Conservation (phyloP, 2,329 filamentous ascomycete species). For the Aspergillus sp. region DNA sequence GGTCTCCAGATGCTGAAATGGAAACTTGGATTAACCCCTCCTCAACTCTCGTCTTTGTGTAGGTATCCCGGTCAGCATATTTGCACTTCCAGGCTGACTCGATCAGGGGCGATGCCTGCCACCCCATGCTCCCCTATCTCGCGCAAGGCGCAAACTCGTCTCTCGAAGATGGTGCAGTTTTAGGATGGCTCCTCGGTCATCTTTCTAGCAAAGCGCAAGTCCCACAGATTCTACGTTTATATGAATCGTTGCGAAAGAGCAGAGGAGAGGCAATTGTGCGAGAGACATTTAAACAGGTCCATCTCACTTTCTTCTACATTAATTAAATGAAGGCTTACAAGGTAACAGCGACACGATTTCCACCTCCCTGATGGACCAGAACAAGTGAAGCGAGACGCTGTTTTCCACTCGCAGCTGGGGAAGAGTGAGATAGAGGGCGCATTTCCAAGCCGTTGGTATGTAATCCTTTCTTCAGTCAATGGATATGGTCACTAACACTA, state of each 20-base stretch:
- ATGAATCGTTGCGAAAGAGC: conserved; percentile 49
- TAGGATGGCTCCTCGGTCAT: conserved; percentile 59
- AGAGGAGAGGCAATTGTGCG: conserved; percentile 57
- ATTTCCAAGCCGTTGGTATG: conserved; percentile 62
- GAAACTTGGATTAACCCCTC: conserved; percentile 55
- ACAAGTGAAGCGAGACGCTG: conserved; percentile 57
- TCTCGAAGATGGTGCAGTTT: conserved; percentile 67
- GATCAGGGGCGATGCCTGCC: conserved; percentile 58
- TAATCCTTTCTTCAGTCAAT: neutral
- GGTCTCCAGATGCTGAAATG: conserved; percentile 47
- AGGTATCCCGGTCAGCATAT: neutral
- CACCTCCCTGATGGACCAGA: conserved; percentile 57
- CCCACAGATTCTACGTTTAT: conserved; percentile 44
- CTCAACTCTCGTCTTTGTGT: conserved; percentile 51
- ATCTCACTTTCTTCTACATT: neutral
- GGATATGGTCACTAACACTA: neutral
- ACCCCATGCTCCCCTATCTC: conserved; percentile 64
- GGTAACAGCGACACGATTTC: conserved; percentile 49
- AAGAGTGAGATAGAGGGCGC: conserved; percentile 49
- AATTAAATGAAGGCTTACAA: neutral
- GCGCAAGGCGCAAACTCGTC: conserved; percentile 68
- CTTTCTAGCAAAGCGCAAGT: conserved; percentile 47
- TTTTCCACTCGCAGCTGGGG: conserved; percentile 59
- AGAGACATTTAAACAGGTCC: conserved; percentile 58
- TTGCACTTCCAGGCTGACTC: neutral